phyloP scores from a whole-genome alignment of 129 eudicot species.

The Pittosporum tobira region DNA sequence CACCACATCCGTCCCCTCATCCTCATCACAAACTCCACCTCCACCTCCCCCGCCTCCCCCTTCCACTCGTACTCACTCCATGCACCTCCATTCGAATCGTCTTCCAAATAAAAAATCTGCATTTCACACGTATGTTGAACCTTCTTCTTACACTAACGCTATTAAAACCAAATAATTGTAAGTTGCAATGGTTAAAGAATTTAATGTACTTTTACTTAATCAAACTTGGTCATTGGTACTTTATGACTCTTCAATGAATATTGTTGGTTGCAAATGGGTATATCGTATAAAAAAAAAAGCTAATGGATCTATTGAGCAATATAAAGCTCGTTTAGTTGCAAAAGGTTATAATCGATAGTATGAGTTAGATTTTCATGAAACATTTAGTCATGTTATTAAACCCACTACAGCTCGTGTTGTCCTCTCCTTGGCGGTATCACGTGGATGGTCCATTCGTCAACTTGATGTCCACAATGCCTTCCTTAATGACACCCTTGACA shows the following conservation, averaged over 20 bases:
- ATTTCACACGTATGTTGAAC: too few relatives aligned
- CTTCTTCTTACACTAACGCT: too few relatives aligned
- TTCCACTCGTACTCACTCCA: too few relatives aligned
- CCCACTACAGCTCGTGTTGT: background rate
- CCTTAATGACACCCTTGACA: background rate
- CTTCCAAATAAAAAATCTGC: too few relatives aligned
- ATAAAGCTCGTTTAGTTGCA: constrained; percentile 1
- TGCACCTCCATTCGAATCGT: too few relatives aligned
- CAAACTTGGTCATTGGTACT: background rate
- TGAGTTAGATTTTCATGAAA: constrained; percentile 8
- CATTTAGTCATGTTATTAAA: constrained; percentile 7
- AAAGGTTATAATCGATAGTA: constrained; percentile 3
- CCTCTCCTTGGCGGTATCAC: background rate
- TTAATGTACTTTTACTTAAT: too few relatives aligned
- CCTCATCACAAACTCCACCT: too few relatives aligned
- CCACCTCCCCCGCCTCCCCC: too few relatives aligned
- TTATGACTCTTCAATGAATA: background rate
- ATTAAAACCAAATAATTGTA: too few relatives aligned
- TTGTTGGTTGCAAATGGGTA: constrained; percentile 1
- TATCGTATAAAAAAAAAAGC: background rate
- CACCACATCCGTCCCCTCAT: too few relatives aligned
- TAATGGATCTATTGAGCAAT: constrained; percentile 2
- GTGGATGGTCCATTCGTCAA: background rate
- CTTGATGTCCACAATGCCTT: constrained; percentile 9
- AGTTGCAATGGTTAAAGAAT: too few relatives aligned